Conservation (phyloP, 495 filamentous ascomycete species). For the Tuber microsphaerosporum region DNA sequence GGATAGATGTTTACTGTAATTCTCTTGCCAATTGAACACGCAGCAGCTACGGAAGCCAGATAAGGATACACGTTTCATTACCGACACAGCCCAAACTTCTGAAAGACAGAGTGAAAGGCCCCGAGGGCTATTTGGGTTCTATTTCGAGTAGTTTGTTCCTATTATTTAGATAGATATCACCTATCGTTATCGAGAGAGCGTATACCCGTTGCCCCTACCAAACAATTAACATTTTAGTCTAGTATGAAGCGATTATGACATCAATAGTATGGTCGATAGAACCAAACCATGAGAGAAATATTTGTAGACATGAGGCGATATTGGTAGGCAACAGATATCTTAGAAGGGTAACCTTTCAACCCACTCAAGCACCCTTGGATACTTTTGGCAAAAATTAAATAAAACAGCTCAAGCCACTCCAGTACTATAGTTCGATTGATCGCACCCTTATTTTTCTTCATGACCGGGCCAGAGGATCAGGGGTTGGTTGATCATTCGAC, state of each 20-base stretch:
- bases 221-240: background rate
- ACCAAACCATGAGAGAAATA: background rate
- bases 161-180: too few relatives aligned
- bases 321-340: background rate
- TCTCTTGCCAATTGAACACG: background rate
- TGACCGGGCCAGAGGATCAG: background rate
- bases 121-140: too few relatives aligned
- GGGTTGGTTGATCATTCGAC: background rate
- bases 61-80: conserved; percentile 45
- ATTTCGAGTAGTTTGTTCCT: too few relatives aligned
- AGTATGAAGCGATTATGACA: background rate
- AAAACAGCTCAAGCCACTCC: background rate
- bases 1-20: conserved; percentile 50
- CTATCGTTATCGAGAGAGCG: too few relatives aligned
- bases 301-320: background rate
- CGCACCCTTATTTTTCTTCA: background rate
- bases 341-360: background rate
- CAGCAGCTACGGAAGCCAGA: background rate
- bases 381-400: background rate
- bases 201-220: too few relatives aligned
- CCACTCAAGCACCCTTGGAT: background rate
- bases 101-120: too few relatives aligned
- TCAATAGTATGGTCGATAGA: background rate
- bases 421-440: background rate
- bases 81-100: conserved; percentile 45